These are phyloP conservation scores for Phytophthora tubulina DNA, from an alignment of 352 stramenopile genomes.

Conservation along the genomic window DNA sequence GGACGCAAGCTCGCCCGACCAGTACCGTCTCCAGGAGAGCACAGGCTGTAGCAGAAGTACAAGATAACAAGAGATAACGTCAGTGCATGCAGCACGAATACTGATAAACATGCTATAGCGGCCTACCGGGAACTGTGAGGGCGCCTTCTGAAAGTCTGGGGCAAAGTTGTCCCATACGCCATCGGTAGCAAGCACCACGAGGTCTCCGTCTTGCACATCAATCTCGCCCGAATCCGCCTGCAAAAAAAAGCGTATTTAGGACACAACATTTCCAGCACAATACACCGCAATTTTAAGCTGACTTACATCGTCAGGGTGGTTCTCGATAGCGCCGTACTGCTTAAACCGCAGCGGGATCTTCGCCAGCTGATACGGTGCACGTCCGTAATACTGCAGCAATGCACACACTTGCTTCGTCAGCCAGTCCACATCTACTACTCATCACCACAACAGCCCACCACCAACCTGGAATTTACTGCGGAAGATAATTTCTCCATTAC, in stretches of 20 bases:
- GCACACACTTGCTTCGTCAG: not conserved
- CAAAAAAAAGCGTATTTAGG: slow-evolving; percentile 9
- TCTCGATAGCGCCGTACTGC: slow-evolving; percentile 82
- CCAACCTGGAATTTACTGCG: slow-evolving; percentile 77
- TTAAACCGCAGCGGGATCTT: slow-evolving; percentile 83
- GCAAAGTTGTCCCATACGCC: slow-evolving; percentile 88
- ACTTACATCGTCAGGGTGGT: slow-evolving; percentile 74
- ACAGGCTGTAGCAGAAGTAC: slow-evolving; percentile 51
- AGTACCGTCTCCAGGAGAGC: slow-evolving; percentile 69
- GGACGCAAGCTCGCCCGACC: slow-evolving; percentile 64
- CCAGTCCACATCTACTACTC: not conserved
- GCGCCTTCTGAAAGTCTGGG: slow-evolving; percentile 54
- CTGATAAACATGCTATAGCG: not conserved
- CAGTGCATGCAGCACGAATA: slow-evolving; percentile 2
- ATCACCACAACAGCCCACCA: not conserved
- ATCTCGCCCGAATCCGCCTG: slow-evolving; percentile 79
- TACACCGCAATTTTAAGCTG: not conserved
- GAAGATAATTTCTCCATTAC: slow-evolving; percentile 68
- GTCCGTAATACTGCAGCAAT: slow-evolving; percentile 64
- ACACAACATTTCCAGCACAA: not conserved
- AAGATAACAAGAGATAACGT: slow-evolving; percentile 14
- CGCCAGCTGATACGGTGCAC: slow-evolving; percentile 79
- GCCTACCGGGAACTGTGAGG: slow-evolving; percentile 68
- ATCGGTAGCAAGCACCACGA: slow-evolving; percentile 84
- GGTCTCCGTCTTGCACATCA: slow-evolving; percentile 75